Conservation (phyloP, 176 grass and related monocot genomes). For the Triticum timopheevii region DNA sequence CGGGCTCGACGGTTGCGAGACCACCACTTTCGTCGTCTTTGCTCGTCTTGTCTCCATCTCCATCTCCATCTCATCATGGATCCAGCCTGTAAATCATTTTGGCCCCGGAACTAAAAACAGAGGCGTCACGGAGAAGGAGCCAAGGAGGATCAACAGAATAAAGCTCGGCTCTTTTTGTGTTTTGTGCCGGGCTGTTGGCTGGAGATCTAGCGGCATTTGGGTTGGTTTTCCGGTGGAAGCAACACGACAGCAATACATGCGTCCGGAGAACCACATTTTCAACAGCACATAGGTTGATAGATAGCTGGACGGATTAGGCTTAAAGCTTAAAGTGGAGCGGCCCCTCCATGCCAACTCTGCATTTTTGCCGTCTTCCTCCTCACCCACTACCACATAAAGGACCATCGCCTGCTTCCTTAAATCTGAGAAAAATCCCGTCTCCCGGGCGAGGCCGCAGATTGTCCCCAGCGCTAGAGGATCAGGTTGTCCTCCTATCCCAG, state of each 20-base stretch:
- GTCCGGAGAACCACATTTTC: neutral
- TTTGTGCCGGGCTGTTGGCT: neutral
- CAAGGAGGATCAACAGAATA: neutral
- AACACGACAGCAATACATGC: neutral
- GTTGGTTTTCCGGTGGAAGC: slow-evolving; percentile 26
- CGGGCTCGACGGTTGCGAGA: neutral
- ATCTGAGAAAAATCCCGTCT: neutral
- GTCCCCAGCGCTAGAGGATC: neutral
- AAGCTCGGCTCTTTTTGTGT: slow-evolving; percentile 6
- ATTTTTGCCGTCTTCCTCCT: slow-evolving; percentile 29
- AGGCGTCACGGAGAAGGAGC: neutral
- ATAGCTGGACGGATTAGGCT: slow-evolving; percentile 14
- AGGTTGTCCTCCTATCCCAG: slow-evolving; percentile 15
- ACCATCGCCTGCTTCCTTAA: neutral
- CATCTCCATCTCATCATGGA: slow-evolving; percentile 22
- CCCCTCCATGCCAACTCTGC: slow-evolving; percentile 10
- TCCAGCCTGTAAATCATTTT: slow-evolving; percentile 30
- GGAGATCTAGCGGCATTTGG: neutral
- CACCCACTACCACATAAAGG: neutral
- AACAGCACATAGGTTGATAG: neutral
- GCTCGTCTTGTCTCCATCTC: neutral
- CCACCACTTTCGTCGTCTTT: slow-evolving; percentile 5
- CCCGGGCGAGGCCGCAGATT: neutral
- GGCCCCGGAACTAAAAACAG: neutral
- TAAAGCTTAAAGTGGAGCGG: neutral